Evolutionary conservation across 305 asterid genomes (phyloP).

Genomic region (Solanum hybrid): DNA sequence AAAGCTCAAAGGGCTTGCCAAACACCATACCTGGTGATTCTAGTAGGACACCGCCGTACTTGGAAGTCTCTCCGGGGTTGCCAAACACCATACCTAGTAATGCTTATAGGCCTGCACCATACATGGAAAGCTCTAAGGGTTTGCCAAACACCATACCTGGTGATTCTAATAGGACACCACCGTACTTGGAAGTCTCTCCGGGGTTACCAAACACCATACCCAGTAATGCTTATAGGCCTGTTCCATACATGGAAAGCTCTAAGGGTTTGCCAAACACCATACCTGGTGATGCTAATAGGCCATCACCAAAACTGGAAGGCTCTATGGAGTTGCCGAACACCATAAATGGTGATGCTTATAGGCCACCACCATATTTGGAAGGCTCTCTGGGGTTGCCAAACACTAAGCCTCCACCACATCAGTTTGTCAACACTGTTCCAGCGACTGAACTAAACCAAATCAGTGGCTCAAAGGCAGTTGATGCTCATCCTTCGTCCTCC

Average conservation of each 20-base stretch:
- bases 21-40: no score
- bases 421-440: neutral
- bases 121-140: conserved; percentile 38
- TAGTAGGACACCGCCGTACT: neutral
- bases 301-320: neutral
- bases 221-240: conserved; percentile 22
- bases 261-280: neutral
- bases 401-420: neutral
- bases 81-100: conserved; percentile 23
- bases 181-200: neutral
- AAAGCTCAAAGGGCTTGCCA: conserved; percentile 26
- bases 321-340: neutral
- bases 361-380: neutral
- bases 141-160: conserved; percentile 27
- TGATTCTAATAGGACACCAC: conserved; percentile 19
- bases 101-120: conserved; percentile 14
- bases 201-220: conserved; percentile 8
- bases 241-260: neutral
- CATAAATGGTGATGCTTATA: neutral
- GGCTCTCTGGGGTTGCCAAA: neutral
- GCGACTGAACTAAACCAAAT: neutral
- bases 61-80: neutral
- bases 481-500: neutral
- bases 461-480: neutral
- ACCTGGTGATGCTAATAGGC: neutral